Evolutionary conservation across 2,329 filamentous ascomycete species (phyloP).

Genomic region (Aureobasidium sp.): DNA sequence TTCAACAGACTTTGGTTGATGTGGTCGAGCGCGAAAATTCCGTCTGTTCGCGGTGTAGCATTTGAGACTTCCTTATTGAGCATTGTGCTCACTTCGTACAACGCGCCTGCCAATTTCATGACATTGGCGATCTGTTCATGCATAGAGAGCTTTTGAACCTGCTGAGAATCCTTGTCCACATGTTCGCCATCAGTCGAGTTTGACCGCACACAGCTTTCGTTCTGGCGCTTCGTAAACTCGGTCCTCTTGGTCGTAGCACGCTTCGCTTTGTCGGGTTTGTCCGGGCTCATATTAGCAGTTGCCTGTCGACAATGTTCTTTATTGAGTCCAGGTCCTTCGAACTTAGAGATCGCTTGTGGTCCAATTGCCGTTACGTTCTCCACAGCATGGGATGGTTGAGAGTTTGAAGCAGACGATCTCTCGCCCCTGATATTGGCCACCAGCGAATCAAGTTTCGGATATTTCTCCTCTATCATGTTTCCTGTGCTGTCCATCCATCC

Average conservation of each 20-base stretch:
- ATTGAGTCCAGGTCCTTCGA: not conserved
- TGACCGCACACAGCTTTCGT: not conserved
- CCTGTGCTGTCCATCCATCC: not conserved
- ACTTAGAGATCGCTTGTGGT: not conserved
- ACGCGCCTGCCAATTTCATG: not conserved
- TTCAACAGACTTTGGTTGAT: not conserved
- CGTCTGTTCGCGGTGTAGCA: not conserved
- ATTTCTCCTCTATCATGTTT: not conserved
- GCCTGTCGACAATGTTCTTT: not conserved
- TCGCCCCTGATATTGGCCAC: not conserved
- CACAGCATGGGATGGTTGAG: not conserved
- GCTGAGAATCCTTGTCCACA: not conserved
- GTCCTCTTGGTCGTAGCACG: not conserved
- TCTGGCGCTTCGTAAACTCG: not conserved
- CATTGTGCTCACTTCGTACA: not conserved
- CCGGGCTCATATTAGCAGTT: not conserved
- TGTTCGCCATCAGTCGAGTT: not conserved
- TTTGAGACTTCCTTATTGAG: not conserved
- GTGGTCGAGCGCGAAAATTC: not conserved
- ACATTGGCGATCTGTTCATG: not conserved
- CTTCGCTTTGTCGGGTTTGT: not conserved
- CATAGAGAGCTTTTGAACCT: not conserved
- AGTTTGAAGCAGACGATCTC: not conserved
- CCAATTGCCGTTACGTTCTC: not conserved
- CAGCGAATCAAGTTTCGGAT: not conserved